Conservation (phyloP, 345 rosid genomes). For the Hibiscus syriacus region DNA sequence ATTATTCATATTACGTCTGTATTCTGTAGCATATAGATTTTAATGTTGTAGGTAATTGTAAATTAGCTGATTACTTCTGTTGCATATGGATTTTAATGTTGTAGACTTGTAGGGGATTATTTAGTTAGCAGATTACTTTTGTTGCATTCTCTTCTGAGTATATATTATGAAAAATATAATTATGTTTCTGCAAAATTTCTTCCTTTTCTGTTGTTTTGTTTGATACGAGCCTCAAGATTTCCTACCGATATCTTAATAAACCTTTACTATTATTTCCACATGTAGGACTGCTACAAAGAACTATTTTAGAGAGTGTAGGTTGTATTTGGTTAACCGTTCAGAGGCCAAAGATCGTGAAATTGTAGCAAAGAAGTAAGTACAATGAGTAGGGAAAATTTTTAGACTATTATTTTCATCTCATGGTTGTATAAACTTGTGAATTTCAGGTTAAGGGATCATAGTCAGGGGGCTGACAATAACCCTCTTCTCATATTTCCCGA, state of each 20-base stretch:
- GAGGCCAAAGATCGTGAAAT: slow-evolving; percentile 97
- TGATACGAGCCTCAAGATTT: too few relatives aligned
- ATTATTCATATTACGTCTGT: background rate
- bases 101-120: too few relatives aligned
- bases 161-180: too few relatives aligned
- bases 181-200: too few relatives aligned
- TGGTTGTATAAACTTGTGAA: slow-evolving; percentile 11
- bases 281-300: slow-evolving; percentile 87
- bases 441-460: slow-evolving; percentile 88
- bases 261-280: slow-evolving; percentile 7
- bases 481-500: slow-evolving; percentile 99
- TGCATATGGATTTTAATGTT: too few relatives aligned
- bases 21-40: too few relatives aligned
- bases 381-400: background rate
- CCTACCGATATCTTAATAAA: too few relatives aligned
- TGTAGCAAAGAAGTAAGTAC: slow-evolving; percentile 77
- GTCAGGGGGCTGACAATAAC: slow-evolving; percentile 77
- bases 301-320: slow-evolving; percentile 91
- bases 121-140: background rate
- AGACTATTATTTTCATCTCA: slow-evolving; percentile 2
- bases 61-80: too few relatives aligned
- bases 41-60: too few relatives aligned
- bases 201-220: too few relatives aligned
- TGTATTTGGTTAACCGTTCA: slow-evolving; percentile 94
- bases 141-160: background rate